Percentiles rank a stretch among this genome's conserved stretches.
Evolutionary conservation across 176 grass and related monocot genomes (phyloP).

Genomic region (Aechmea fasciata): DNA sequence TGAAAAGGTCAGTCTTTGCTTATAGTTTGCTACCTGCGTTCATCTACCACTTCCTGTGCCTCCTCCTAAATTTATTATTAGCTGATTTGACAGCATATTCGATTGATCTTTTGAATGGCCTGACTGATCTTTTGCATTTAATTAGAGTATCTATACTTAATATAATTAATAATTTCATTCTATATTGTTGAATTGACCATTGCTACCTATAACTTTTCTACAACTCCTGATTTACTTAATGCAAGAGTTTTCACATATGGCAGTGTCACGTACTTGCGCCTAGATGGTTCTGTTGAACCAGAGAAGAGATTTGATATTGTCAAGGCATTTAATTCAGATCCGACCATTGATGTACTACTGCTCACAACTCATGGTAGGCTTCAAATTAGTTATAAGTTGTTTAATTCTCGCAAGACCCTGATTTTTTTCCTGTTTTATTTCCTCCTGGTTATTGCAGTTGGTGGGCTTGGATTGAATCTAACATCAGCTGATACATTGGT

Average conservation of each 20-base stretch:
- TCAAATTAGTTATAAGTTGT: not conserved
- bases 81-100: too few relatives aligned
- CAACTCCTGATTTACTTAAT: not conserved
- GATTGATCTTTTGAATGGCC: too few relatives aligned
- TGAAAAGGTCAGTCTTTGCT: constrained; percentile 62
- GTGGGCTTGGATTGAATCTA: constrained; percentile 94
- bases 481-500: constrained; percentile 98
- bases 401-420: not conserved
- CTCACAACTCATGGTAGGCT: constrained; percentile 84
- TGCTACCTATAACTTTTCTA: not conserved
- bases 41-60: not conserved
- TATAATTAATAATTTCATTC: not conserved
- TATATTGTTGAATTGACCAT: too few relatives aligned
- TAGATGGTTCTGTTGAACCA: constrained; percentile 87
- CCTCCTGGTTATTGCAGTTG: constrained; percentile 41
- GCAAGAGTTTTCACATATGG: constrained; percentile 15
- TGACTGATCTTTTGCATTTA: too few relatives aligned
- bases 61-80: not conserved
- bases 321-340: constrained; percentile 97
- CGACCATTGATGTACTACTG: constrained; percentile 88
- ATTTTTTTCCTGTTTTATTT: constrained; percentile 3
- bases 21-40: not conserved
- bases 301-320: constrained; percentile 99
- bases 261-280: constrained; percentile 81
- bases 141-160: too few relatives aligned